phyloP scores from a whole-genome alignment of 805 yeast species.

The Cephaloascus albidus region DNA sequence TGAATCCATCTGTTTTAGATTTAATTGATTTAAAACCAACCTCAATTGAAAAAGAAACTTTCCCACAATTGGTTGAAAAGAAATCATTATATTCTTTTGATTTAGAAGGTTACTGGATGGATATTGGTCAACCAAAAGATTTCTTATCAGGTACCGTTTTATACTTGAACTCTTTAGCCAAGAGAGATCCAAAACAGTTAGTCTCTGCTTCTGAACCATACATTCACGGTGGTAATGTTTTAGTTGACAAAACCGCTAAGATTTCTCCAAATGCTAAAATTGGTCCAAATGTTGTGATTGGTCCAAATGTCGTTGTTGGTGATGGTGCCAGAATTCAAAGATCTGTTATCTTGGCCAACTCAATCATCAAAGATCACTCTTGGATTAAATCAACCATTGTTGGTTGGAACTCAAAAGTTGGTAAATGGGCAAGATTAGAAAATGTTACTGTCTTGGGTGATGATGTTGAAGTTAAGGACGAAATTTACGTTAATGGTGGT shows the following conservation, averaged over 20 bases:
- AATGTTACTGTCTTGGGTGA: slow-evolving; percentile 98
- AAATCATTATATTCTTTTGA: slow-evolving; percentile 90
- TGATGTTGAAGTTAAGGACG: slow-evolving; percentile 97
- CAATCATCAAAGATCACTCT: slow-evolving; percentile 92
- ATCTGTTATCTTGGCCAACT: slow-evolving; percentile 86
- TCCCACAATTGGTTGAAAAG: slow-evolving; percentile 90
- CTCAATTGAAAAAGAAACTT: slow-evolving; percentile 98
- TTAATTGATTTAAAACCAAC: slow-evolving; percentile 97
- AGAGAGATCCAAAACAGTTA: slow-evolving; percentile 66
- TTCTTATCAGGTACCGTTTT: slow-evolving; percentile 92
- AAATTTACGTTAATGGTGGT: slow-evolving; percentile 98
- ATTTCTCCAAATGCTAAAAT: slow-evolving; percentile 88
- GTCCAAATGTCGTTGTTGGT: slow-evolving; percentile 92
- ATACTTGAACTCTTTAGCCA: slow-evolving; percentile 79
- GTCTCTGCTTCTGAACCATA: slow-evolving; percentile 51
- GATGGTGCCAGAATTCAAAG: slow-evolving; percentile 98
- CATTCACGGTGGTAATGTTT: slow-evolving; percentile 85
- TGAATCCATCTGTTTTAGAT: slow-evolving; percentile 96
- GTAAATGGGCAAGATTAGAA: slow-evolving; percentile 98
- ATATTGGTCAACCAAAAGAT: slow-evolving; percentile 99
- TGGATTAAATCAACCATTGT: slow-evolving; percentile 96
- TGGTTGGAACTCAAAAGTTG: slow-evolving; percentile 98
- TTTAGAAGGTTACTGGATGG: slow-evolving; percentile 99
- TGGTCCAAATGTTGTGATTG: slow-evolving; percentile 97
- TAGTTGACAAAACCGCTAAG: slow-evolving; percentile 92